Conservation (phyloP, 441 rosid genomes). For the Eruca vesicaria region DNA sequence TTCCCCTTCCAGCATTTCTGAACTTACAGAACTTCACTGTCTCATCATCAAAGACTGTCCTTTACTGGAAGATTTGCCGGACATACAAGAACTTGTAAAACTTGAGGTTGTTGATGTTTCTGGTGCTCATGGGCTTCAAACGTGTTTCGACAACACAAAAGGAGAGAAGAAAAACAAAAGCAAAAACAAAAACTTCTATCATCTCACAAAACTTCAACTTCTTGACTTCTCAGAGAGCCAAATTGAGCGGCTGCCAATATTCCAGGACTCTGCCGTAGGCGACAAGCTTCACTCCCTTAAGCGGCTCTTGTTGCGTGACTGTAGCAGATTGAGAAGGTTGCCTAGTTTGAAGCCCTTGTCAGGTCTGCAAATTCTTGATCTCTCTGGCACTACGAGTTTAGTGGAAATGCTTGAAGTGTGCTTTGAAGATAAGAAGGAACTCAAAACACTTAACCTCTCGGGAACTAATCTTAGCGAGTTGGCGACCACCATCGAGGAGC, state of each 20-base stretch:
- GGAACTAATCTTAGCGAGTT: constrained; percentile 28
- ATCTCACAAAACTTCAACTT: constrained; percentile 24
- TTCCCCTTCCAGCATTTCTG: constrained; percentile 39
- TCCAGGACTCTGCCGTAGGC: constrained; percentile 11
- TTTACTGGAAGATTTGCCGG: constrained; percentile 38
- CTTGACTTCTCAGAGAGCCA: constrained; percentile 38
- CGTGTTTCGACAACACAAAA: constrained; percentile 22
- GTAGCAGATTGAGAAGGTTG: constrained; percentile 28
- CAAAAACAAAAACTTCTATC: constrained; percentile 34
- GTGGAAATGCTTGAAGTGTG: constrained; percentile 37
- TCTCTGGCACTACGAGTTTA: constrained; percentile 41
- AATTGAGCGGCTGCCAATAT: constrained; percentile 35
- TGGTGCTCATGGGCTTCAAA: constrained; percentile 36
- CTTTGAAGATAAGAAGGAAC: constrained; percentile 33
- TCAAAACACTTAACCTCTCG: constrained; percentile 45
- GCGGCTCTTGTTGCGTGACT: constrained; percentile 30
- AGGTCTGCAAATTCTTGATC: constrained; percentile 53
- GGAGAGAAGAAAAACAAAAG: constrained; percentile 25
- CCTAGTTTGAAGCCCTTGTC: constrained; percentile 36
- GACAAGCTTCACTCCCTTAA: background rate
- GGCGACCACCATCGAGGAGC: constrained; percentile 30
- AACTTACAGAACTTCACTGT: constrained; percentile 41
- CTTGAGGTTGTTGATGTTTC: constrained; percentile 63
- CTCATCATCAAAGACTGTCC: constrained; percentile 53
- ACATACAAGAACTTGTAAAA: constrained; percentile 18